A percentile compares a stretch with the other conserved stretches of the same genome.
These are phyloP conservation scores for Domatiomyces catenatus DNA, from an alignment of 2,329 filamentous ascomycete species.

Conservation along the genomic window DNA sequence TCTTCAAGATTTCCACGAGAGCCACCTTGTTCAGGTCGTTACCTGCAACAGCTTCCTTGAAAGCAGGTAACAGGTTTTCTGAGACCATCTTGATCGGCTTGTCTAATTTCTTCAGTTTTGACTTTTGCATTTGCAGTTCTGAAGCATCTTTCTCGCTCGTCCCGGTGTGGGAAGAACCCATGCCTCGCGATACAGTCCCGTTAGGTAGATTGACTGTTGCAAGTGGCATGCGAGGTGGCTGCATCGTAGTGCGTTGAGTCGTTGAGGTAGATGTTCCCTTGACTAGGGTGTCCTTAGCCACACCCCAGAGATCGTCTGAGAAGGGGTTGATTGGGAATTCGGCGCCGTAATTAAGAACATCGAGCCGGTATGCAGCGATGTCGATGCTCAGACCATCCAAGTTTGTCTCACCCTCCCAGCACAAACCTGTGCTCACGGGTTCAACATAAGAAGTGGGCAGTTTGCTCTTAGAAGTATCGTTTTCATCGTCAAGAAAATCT, in stretches of 20 bases:
- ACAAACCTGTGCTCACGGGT: slow-evolving; percentile 64
- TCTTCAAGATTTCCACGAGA: slow-evolving; percentile 59
- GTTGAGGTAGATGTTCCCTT: slow-evolving; percentile 19
- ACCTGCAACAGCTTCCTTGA: slow-evolving; percentile 55
- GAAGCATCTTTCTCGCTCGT: neutral
- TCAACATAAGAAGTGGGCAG: slow-evolving; percentile 52
- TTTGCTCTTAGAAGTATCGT: slow-evolving; percentile 50
- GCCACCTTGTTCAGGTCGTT: slow-evolving; percentile 60
- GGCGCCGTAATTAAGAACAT: slow-evolving; percentile 28
- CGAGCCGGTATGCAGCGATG: slow-evolving; percentile 52
- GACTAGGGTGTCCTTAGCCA: slow-evolving; percentile 7
- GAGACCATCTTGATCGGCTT: slow-evolving; percentile 31
- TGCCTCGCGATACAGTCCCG: neutral
- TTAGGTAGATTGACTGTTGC: slow-evolving; percentile 6
- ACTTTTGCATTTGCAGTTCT: neutral
- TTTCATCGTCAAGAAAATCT: slow-evolving; percentile 76
- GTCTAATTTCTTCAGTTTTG: slow-evolving; percentile 2
- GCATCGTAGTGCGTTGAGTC: slow-evolving; percentile 18
- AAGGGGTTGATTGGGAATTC: slow-evolving; percentile 61
- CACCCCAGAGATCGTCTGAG: slow-evolving; percentile 61
- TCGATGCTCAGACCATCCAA: slow-evolving; percentile 34
- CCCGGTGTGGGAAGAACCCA: slow-evolving; percentile 5
- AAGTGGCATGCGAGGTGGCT: slow-evolving; percentile 18
- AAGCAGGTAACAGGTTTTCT: slow-evolving; percentile 45
- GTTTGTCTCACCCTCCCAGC: slow-evolving; percentile 51